Conservation (phyloP, 306 rosid species). For the barrel medic (Medicago truncatula) region DNA sequence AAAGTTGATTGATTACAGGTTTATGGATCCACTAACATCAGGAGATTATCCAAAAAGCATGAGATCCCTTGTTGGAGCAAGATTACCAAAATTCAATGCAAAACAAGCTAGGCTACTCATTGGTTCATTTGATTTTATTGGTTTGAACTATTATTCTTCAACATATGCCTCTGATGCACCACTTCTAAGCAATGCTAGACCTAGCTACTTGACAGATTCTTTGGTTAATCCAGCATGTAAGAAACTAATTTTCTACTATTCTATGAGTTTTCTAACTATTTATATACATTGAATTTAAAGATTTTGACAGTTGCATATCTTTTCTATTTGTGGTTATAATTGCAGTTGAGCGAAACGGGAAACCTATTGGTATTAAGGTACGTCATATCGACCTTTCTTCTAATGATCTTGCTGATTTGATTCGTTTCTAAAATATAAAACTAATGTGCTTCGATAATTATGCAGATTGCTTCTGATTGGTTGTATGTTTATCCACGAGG, state of each 20-base stretch:
- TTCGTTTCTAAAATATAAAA: background rate
- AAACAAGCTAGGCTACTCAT: conserved; percentile 44
- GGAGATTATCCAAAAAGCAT: conserved; percentile 72
- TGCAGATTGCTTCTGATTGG: conserved; percentile 61
- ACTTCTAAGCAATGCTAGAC: background rate
- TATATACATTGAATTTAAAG: background rate
- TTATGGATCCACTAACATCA: conserved; percentile 55
- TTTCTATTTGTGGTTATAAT: conserved; percentile 2
- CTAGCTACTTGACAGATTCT: conserved; percentile 49
- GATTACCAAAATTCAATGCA: conserved; percentile 56
- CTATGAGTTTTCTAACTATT: background rate
- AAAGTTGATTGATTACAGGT: conserved; percentile 43
- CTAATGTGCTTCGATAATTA: background rate
- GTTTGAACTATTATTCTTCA: conserved; percentile 65
- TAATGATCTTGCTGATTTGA: background rate
- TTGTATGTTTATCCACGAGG: conserved; percentile 59
- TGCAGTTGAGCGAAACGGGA: conserved; percentile 47
- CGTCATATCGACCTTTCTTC: background rate
- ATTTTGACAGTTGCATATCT: background rate
- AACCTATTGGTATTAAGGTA: conserved; percentile 42
- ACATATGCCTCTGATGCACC: conserved; percentile 49
- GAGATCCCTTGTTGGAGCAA: conserved; percentile 47
- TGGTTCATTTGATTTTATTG: conserved; percentile 70
- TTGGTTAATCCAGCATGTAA: conserved; percentile 44
- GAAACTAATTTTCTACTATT: background rate